Percentiles rank a stretch among this genome's conserved stretches.
Evolutionary conservation across 2,329 filamentous ascomycete genomes (phyloP).

Genomic region (Phoma herbarum): DNA sequence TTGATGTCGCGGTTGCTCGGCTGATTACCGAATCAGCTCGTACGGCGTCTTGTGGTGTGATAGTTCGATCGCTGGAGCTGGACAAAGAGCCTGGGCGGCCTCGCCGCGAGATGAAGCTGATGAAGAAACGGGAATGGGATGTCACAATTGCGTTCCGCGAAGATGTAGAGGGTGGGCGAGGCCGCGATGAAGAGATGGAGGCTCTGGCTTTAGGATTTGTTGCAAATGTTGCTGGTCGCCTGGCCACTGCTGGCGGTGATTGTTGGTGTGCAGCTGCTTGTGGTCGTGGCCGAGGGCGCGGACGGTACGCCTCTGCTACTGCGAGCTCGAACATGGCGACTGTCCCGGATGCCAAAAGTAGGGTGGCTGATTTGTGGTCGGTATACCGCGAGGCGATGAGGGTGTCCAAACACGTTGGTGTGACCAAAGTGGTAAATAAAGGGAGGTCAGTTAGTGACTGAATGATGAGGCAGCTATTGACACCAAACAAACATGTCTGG

Average conservation of each 20-base stretch:
- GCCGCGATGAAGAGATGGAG: not conserved
- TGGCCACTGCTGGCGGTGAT: not conserved
- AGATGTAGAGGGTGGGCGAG: not conserved
- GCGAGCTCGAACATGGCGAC: constrained; percentile 15
- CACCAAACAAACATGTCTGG: not conserved
- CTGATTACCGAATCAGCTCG: not conserved
- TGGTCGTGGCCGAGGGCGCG: not conserved
- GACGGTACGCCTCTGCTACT: constrained; percentile 17
- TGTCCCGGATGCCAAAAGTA: no score
- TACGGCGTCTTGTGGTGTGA: not conserved
- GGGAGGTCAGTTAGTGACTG: not conserved
- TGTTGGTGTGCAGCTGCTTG: not conserved
- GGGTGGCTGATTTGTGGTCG: not conserved
- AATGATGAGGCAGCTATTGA: not conserved
- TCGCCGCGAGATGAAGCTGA: not conserved
- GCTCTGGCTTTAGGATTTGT: not conserved
- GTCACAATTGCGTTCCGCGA: not conserved
- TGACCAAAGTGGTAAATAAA: not conserved
- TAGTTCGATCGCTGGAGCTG: not conserved
- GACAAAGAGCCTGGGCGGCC: not conserved
- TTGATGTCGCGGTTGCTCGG: not conserved
- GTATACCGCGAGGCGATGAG: not conserved
- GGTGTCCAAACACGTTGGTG: not conserved
- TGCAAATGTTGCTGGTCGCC: not conserved
- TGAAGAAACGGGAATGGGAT: constrained; percentile 1